These are phyloP conservation scores for Neurospora sp. DNA, from an alignment of 495 filamentous ascomycete genomes.

Conservation along the genomic window DNA sequence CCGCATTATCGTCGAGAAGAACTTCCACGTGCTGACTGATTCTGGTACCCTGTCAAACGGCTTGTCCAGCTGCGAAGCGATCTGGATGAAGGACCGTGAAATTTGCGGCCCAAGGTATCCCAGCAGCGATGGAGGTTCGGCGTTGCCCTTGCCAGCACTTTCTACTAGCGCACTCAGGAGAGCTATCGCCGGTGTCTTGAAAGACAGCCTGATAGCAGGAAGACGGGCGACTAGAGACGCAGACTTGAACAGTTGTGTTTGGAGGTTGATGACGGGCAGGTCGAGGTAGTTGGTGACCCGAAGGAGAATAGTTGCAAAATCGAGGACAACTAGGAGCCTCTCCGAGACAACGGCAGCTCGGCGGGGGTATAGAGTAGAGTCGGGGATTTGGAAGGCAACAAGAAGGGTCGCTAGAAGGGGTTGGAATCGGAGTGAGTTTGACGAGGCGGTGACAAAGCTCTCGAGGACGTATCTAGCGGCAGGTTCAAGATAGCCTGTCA, in stretches of 20 bases:
- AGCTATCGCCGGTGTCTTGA: constrained; percentile 51
- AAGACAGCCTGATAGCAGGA: constrained; percentile 60
- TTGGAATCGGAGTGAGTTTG: constrained; percentile 61
- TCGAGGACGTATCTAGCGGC: constrained; percentile 67
- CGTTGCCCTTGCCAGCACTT: constrained; percentile 47
- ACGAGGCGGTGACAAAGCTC: constrained; percentile 59
- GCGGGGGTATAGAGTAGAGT: constrained; percentile 52
- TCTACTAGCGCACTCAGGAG: constrained; percentile 68
- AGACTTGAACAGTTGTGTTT: constrained; percentile 69
- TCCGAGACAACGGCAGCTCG: constrained; percentile 45
- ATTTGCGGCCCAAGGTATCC: constrained; percentile 76
- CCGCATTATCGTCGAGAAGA: constrained; percentile 79
- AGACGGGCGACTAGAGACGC: constrained; percentile 66
- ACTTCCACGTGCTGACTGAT: constrained; percentile 63
- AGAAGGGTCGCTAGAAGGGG: constrained; percentile 64
- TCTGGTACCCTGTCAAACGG: constrained; percentile 54
- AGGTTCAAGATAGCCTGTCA: constrained; percentile 49
- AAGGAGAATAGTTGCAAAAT: constrained; percentile 57
- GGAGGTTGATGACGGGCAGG: constrained; percentile 50
- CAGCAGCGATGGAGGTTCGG: constrained; percentile 80
- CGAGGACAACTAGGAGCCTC: constrained; percentile 54
- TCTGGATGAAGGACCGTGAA: constrained; percentile 70
- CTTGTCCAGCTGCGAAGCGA: constrained; percentile 67
- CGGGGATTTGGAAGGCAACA: constrained; percentile 54
- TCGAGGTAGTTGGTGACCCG: constrained; percentile 57